Evolutionary conservation across 2,329 filamentous ascomycete genomes (phyloP).

Genomic region (Fusarium napiforme): DNA sequence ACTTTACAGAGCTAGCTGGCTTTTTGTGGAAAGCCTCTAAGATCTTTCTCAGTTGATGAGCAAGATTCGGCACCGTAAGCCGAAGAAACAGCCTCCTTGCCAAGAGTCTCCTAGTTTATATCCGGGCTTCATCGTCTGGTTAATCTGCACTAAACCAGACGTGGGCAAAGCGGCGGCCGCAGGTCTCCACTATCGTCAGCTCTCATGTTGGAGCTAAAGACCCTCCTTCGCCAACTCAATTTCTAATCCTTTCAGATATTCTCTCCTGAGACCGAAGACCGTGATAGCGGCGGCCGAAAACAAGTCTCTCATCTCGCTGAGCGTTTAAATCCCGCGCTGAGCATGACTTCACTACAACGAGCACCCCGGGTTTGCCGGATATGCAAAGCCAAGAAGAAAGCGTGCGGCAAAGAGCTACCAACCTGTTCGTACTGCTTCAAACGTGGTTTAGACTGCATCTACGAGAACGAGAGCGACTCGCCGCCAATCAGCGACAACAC

Average conservation of each 20-base stretch:
- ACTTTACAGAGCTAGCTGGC: not conserved
- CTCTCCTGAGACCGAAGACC: not conserved
- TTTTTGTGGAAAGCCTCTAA: too few species aligned
- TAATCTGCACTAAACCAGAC: not conserved
- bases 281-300: not conserved
- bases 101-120: not conserved
- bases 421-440: not conserved
- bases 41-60: not conserved
- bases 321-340: accelerated
- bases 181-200: not conserved
- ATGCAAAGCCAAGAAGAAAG: not conserved
- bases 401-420: accelerated
- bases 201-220: not conserved
- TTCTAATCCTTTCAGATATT: not conserved
- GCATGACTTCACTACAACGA: not conserved
- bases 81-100: not conserved
- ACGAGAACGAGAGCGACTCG: accelerated
- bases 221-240: too few species aligned
- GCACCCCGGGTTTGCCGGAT: not conserved
- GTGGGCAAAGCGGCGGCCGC: not conserved
- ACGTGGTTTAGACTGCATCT: accelerated
- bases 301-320: accelerated
- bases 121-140: not conserved
- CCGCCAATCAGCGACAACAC: accelerated
- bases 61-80: not conserved